Base-by-base conservation (phyloP, 129 eudicot genomes). In the Dittrichia graveolens region DNA sequence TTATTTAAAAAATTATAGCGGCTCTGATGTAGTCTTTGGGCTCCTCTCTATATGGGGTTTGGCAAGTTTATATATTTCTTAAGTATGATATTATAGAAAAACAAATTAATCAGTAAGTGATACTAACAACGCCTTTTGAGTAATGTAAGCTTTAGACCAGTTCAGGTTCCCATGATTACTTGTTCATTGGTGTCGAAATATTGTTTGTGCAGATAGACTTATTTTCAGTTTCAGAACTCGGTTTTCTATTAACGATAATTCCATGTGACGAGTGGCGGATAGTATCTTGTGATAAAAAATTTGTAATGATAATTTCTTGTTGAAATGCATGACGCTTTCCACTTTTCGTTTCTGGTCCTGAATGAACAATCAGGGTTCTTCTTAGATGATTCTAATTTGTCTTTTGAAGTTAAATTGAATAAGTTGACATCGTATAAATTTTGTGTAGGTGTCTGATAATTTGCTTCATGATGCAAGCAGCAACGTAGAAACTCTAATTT, bases 381-480 rank as follows among this genome's bases (percentile, higher is more conserved):
- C 11, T 16, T 52, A 52, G 52, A 0, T 42, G 39, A 64, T 13
- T 66, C 59, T n/a, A 37, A 67, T 15, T 24, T 46, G 43, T 35
- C 68, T 37, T 38, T n/a, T 46, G 54, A 5, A 11, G 34, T 14
- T 72, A 6, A 37, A 8, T 24, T 14, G 24, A 46, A 48, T 11
- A 46, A 47, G 50, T 24, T 67, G 34, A 47, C 15, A 50, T 56
- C 8, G 54, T 18, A 13, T 71, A 11, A 65, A 48, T 19, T 40
- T 69, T 37, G 52, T 67, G 44, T 79, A 95, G 99, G 99, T 91
- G 68, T 88, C 97, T 67, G 99, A 95, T 83, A 95, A 91, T 83
- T 76, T 95, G 82, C 99, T 95, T 75, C 99, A 95, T 74, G 99
- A 95, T 77, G 72, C 88, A 56, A 72, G 78, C 72, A 95, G 97